Conservation (phyloP, 495 filamentous ascomycete genomes). For the Trichodelitschia bisporula region DNA sequence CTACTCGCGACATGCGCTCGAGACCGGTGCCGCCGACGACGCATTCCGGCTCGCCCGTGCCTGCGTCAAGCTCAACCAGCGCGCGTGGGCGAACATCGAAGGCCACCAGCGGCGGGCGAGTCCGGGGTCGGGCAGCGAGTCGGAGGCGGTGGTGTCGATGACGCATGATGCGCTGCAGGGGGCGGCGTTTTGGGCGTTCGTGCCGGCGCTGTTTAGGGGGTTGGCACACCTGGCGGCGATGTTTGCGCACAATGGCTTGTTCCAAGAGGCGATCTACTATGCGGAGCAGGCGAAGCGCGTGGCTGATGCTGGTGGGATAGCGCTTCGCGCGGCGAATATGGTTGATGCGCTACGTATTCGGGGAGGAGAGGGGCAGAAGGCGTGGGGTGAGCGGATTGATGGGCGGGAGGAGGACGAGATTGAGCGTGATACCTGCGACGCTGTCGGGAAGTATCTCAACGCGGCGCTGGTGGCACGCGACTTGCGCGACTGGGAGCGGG, state of each 20-base stretch:
- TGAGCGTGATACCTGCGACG: too few species aligned
- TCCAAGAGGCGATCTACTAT: conserved; percentile 77
- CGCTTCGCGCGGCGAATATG: too few species aligned
- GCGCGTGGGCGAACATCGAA: conserved; percentile 48
- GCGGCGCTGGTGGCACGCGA: too few species aligned
- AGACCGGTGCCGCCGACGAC: conserved; percentile 33
- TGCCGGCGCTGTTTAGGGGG: conserved; percentile 42
- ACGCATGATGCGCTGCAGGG: too few species aligned
- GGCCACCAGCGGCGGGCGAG: conserved; percentile 8
- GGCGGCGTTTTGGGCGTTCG: conserved; percentile 48
- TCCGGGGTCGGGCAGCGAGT: conserved; percentile 3
- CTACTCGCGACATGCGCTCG: conserved; percentile 35
- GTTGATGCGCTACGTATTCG: too few species aligned
- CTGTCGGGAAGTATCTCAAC: too few species aligned
- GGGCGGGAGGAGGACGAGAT: too few species aligned
- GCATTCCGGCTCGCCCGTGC: conserved; percentile 42
- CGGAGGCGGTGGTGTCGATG: conserved; percentile 1
- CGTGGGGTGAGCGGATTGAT: too few species aligned
- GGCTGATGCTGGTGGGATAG: conserved; percentile 38
- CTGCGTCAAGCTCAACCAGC: conserved; percentile 37
- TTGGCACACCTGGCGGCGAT: conserved; percentile 46
- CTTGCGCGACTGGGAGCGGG: too few species aligned
- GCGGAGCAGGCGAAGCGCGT: conserved; percentile 63
- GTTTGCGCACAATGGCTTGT: conserved; percentile 63
- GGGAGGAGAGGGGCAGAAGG: too few species aligned